Base-by-base conservation (phyloP, 192 early-diverging fungal genomes). In the Lobosporangium transversale region DNA sequence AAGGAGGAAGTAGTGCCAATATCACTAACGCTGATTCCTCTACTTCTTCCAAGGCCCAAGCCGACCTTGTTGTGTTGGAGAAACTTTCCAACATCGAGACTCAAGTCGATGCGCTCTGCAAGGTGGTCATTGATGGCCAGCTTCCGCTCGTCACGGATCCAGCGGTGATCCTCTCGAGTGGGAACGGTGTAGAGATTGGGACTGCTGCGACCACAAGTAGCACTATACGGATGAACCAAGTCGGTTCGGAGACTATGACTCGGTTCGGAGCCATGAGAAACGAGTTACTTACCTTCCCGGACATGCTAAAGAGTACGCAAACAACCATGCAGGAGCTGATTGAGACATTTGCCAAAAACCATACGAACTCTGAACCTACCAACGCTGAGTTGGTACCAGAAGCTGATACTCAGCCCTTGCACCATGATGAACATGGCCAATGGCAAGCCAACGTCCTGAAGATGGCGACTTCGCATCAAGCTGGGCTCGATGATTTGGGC, bases 91-190 rank as follows among this genome's bases (percentile, higher is more conserved):
- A 30, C 18, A 68, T 68, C 26, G 56, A 68, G 37, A 17, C 21
- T 33, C 58, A 61, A 17, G 49, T 69, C 7, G 42, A 27, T 3
- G 57, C 58, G 8, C 27, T 69, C 14, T 69, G 32, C 24, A 69
- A 45, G 36, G 67, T 69, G 6, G 67, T 69, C 2, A 54, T 69
- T 35, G 58, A 69, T 20, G 67, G 67, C 12, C 14, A 51, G 17
- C 17, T 53, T 5, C 51, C 67, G n/a, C n/a, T 20, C 4, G 4
- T 37, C 7, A 21, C 17, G 12, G n/a, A 27, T 15, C 11, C 32
- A 18, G 26, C 17, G 1, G 21, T 42, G 0, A 4, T 7, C 20
- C 48, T 32, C 30, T 45, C 43, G 9, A 21, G 42, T 30, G 42
- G 53, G 27, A 8, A 23, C 11, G n/a, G n/a, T n/a, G n/a, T n/a